Evolutionary conservation across 225 moss, liverwort and hornwort species (phyloP).

Genomic region (Lunularia cruciata): DNA sequence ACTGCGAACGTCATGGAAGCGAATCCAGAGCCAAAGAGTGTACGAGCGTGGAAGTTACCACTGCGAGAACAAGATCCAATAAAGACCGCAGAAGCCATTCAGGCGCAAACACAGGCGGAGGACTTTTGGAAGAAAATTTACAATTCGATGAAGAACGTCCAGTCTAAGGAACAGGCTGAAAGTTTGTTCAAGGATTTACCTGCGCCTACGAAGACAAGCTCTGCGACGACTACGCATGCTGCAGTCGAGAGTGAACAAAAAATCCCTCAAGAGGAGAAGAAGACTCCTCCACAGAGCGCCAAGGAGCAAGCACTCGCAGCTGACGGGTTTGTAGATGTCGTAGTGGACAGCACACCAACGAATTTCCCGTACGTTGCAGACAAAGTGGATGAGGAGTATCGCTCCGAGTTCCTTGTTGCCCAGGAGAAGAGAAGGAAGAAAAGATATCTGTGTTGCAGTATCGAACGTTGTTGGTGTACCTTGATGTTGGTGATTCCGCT

Average conservation of each 20-base stretch:
- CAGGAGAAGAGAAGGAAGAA: not conserved
- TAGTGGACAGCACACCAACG: slow-evolving; percentile 1
- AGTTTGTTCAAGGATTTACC: slow-evolving; percentile 10
- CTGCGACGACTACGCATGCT: not conserved
- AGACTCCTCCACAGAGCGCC: not conserved
- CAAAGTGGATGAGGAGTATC: slow-evolving; percentile 1
- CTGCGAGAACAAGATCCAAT: not conserved
- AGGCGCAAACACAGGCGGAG: slow-evolving; percentile 10
- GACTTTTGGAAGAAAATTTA: slow-evolving; percentile 20
- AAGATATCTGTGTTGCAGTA: not conserved
- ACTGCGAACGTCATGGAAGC: not conserved
- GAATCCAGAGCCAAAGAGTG: not conserved
- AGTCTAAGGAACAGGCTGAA: slow-evolving; percentile 17
- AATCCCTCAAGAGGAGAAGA: not conserved
- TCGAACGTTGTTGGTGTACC: not conserved
- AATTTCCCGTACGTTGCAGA: slow-evolving; percentile 3
- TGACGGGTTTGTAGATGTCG: slow-evolving; percentile 1
- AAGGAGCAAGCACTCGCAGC: not conserved
- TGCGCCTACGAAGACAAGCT: not conserved
- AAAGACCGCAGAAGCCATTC: not conserved
- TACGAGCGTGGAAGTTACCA: not conserved
- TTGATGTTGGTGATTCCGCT: not conserved
- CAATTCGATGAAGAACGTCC: slow-evolving; percentile 1
- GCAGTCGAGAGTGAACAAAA: not conserved
- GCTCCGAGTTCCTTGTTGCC: too few relatives aligned